phyloP scores from a whole-genome alignment of 805 yeast species.

The Pichia heedii region DNA sequence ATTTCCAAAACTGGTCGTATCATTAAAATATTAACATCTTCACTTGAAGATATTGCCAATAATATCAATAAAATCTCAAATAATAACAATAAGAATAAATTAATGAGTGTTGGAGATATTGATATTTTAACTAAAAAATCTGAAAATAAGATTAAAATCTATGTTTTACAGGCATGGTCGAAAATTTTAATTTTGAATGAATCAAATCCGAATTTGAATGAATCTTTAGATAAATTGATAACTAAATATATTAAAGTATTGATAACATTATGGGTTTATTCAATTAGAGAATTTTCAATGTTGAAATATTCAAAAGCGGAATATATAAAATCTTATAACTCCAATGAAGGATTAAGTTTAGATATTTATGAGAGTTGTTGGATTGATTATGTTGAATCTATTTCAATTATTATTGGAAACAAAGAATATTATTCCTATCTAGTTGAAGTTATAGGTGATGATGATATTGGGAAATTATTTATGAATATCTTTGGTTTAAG shows the following conservation, averaged over 20 bases:
- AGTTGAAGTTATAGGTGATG: constrained; percentile 36
- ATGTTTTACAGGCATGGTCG: constrained; percentile 71
- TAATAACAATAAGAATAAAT: constrained; percentile 26
- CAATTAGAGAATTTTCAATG: constrained; percentile 66
- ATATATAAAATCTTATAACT: constrained; percentile 15
- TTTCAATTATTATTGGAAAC: constrained; percentile 51
- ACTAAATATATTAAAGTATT: constrained; percentile 50
- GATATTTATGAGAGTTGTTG: constrained; percentile 51
- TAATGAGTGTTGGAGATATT: constrained; percentile 48
- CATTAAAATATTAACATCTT: constrained; percentile 51
- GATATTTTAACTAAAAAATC: constrained; percentile 36
- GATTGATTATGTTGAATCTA: constrained; percentile 69
- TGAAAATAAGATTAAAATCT: constrained; percentile 45
- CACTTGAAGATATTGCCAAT: constrained; percentile 49
- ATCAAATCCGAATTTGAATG: constrained; percentile 23
- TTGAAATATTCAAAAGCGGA: constrained; percentile 38
- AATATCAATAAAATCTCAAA: constrained; percentile 16
- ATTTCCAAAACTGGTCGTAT: constrained; percentile 44
- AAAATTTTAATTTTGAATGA: constrained; percentile 30
- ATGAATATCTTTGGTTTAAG: constrained; percentile 80
- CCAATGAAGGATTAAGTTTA: constrained; percentile 35
- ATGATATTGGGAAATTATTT: constrained; percentile 56
- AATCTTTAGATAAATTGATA: constrained; percentile 38
- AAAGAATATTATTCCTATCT: constrained; percentile 35
- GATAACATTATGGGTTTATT: constrained; percentile 71